phyloP scores from a whole-genome alignment of 768 basidiomycete genomes.

The Gautieria morchelliformis region DNA sequence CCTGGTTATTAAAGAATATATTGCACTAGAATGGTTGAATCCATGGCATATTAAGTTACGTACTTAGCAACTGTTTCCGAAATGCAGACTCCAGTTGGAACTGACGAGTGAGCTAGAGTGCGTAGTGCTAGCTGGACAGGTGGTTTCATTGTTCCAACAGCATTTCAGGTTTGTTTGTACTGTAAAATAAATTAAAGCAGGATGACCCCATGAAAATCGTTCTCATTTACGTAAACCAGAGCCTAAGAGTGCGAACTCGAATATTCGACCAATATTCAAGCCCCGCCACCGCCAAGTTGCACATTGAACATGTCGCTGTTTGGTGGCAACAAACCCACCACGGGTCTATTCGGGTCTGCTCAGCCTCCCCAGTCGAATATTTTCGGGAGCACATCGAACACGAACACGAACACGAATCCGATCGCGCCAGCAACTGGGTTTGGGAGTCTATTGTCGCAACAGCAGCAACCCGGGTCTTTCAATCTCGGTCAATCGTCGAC shows the following conservation, averaged over 20 bases:
- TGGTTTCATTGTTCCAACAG: no score
- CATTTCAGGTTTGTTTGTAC: no score
- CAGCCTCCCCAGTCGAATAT: conserved; percentile 1
- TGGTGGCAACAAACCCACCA: background rate
- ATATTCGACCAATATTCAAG: background rate
- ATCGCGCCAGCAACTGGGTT: conserved; percentile 15
- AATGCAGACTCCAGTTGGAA: no score
- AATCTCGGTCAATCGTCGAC: background rate
- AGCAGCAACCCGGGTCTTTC: conserved; percentile 3
- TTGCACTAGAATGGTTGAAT: no score
- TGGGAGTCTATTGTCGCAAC: conserved; percentile 14
- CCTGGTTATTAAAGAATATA: background rate
- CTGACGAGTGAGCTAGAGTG: no score
- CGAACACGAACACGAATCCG: conserved; percentile 4
- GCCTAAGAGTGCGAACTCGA: no score
- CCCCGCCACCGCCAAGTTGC: background rate
- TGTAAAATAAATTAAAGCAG: no score
- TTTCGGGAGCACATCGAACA: conserved; percentile 14
- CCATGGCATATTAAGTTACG: no score
- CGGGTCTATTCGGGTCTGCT: background rate
- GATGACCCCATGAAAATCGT: no score
- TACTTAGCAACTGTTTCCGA: no score
- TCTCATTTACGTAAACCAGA: no score
- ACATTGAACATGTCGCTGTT: background rate
- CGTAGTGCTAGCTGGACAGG: no score